Evolutionary conservation across 2,329 filamentous ascomycete genomes (phyloP), one percentile per base, ranked within the genome.

Genomic region (Alternaria viburni): DNA sequence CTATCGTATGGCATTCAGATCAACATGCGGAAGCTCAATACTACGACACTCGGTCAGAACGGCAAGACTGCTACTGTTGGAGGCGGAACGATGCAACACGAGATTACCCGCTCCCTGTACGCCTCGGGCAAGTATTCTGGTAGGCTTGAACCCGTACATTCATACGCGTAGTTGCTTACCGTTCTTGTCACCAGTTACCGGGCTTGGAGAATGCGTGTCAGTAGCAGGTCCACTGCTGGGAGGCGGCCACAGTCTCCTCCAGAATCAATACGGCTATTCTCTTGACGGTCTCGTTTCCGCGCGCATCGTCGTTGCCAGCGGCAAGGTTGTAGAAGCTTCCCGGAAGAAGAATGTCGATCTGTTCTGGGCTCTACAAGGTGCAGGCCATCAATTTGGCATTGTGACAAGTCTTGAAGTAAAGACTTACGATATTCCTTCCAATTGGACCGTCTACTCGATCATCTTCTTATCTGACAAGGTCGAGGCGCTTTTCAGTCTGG

Each of bases 151-250:
- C 52, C 41, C 15, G 10, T 47, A 17, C 9, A 10, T 19, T 8
- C 28, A 49, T 9, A 21, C 7, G 10, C 7, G n/a, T 19, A 26
- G 7, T 5, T 3, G 26, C 61, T 69, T 10, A 66, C 44, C 2
- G 23, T 7, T 10, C 17, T 4, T 26, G 17, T 23, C 19, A 7
- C 4, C 36, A 74, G 69, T 70, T 3, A 69, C 69, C 1, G 70
- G 70, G 2, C 67, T 73, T 10, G 60, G 21, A 5, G 62, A 68
- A 58, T 76, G 71, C 36, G 67, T 69, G 2, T 87, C 87, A 4
- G 83, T 89, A 6, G 86, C 86, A 2, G 88, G 86, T 0, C 79
- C 89, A 6, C 83, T 85, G 0, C 78, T 89, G 1, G 86, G 86
- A 0, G 87, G 86, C 26, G 87, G 87, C 1, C 86, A 86, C 66